Evolutionary conservation across 108 stramenopile genomes (phyloP).

Genomic region (Fragilariopsis cylindrus): DNA sequence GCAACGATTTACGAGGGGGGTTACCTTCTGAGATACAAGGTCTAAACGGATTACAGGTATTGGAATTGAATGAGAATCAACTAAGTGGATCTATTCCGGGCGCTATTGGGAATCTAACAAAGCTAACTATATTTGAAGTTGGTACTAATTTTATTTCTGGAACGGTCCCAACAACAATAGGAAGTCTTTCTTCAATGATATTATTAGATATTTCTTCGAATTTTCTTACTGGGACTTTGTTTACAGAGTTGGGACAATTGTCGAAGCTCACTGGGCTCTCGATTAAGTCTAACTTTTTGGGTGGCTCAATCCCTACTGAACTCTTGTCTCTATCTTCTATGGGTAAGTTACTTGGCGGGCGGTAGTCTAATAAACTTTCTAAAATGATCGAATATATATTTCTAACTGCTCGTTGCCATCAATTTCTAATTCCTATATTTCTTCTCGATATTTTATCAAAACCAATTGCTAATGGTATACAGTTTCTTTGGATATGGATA

Average conservation of each 20-base stretch:
- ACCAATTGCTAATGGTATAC: not conserved
- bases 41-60: conserved; percentile 18
- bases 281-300: conserved; percentile 20
- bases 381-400: not conserved
- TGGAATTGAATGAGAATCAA: conserved; percentile 40
- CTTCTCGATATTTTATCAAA: not conserved
- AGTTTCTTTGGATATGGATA: conserved; percentile 15
- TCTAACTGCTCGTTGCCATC: not conserved
- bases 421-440: not conserved
- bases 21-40: conserved; percentile 63
- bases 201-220: conserved; percentile 41
- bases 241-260: conserved; percentile 27
- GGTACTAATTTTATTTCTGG: conserved; percentile 54
- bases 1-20: conserved; percentile 48
- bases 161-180: conserved; percentile 56
- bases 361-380: not conserved
- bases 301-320: not conserved
- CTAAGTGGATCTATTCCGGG: conserved; percentile 51
- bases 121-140: conserved; percentile 50
- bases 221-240: conserved; percentile 17
- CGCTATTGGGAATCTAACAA: conserved; percentile 53
- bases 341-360: not conserved
- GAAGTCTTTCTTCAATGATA: conserved; percentile 30
- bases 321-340: not conserved
- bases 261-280: not conserved